Evolutionary conservation across 345 rosid genomes (phyloP), one percentile per base, ranked within the genome.

Genomic region (Heritiera littoralis): DNA sequence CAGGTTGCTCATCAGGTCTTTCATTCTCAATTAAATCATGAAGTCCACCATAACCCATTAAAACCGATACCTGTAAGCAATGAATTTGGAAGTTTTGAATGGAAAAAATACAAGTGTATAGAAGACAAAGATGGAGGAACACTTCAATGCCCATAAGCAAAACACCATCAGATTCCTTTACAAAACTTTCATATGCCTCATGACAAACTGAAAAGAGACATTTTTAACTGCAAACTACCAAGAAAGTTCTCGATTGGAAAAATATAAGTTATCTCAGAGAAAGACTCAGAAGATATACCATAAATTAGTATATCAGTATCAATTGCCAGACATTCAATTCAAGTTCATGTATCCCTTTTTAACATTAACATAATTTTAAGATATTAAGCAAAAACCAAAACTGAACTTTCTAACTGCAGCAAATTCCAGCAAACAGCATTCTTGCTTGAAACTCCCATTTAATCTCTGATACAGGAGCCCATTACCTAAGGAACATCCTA

Each of bases 51-150:
- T 83, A 86, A 49, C 76, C 89, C 90, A 89, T 84, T 59, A 86
- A 77, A 71, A 84, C 90, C 32, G 91, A 84, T 66, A 88, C 94
- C 98, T 93, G 76, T 6, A 78, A 75, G 81, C 66, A 76, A 79
- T 40, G 35, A 77, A 77, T 52, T 35, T 56, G 65, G 65, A 64
- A 12, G 40, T 51, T 73, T 60, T 23, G 23, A 75, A 61, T 51
- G 15, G 52, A 72, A 70, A 40, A 72, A 56, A 7, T 8, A 69
- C 45, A 13, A 51, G 28, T 17, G 17, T 2, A 72, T 72, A 35
- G 5, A 72, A 17, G 45, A 54, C 30, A 72, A 23, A 9, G 30
- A 14, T 1, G 4, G n/a, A 35, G 46, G 76, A 72, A 32, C 48
- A 35, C 35, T 72, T 32, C 75, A 72, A 52, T 32, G 30, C 38